Conservation (phyloP, 768 basidiomycete species). For the Sutorius australiensis region DNA sequence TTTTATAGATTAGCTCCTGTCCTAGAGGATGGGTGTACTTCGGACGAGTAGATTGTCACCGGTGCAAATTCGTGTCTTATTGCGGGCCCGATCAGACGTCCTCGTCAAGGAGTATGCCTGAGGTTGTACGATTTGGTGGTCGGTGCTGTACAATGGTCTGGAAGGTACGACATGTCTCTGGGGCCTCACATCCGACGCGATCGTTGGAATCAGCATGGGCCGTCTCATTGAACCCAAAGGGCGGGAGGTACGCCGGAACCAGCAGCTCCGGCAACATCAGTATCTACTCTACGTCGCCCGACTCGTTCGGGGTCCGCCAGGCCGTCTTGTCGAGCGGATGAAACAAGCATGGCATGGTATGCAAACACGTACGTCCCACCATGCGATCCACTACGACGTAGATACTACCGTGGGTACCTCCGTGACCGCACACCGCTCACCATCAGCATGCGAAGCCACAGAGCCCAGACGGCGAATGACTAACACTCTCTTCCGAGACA, state of each 20-base stretch:
- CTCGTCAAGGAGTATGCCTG: too few species aligned
- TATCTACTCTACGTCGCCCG: slow-evolving; percentile 64
- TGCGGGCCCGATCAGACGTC: too few species aligned
- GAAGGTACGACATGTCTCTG: slow-evolving; percentile 80
- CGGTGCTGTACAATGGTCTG: slow-evolving; percentile 69
- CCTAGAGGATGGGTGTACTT: too few species aligned
- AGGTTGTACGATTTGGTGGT: too few species aligned
- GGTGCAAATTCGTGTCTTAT: too few species aligned
- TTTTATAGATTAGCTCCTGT: too few species aligned
- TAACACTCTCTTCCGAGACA: slow-evolving; percentile 80
- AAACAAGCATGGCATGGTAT: slow-evolving; percentile 74
- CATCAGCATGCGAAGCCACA: slow-evolving; percentile 28
- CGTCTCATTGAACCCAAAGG: slow-evolving; percentile 74
- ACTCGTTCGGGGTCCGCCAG: slow-evolving; percentile 65
- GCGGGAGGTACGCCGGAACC: slow-evolving; percentile 70
- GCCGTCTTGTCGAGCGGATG: slow-evolving; percentile 61
- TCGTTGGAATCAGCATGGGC: slow-evolving; percentile 79
- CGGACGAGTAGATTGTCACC: too few species aligned
- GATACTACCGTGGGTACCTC: not conserved
- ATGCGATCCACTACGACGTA: not conserved
- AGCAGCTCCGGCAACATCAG: slow-evolving; percentile 67
- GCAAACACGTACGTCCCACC: slow-evolving; percentile 54
- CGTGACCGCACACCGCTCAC: slow-evolving; percentile 1
- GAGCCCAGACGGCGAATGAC: slow-evolving; percentile 83
- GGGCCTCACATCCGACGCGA: slow-evolving; percentile 60